These are phyloP conservation scores for Poronia punctata DNA, from an alignment of 495 filamentous ascomycete species.

Conservation along the genomic window DNA sequence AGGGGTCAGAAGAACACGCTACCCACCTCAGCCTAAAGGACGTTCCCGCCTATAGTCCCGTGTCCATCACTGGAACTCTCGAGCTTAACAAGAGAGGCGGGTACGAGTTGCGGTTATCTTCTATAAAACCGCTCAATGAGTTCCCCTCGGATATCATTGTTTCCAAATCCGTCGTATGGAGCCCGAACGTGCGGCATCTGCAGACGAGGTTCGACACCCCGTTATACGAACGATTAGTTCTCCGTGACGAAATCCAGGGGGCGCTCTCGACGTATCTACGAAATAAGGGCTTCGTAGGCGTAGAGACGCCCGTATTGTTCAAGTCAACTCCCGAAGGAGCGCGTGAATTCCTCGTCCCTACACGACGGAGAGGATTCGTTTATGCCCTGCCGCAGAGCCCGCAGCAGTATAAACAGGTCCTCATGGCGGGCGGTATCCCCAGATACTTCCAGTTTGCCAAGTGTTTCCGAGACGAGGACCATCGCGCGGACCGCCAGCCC, in stretches of 20 bases:
- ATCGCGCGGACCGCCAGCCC: slow-evolving; percentile 87
- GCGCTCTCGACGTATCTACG: slow-evolving; percentile 48
- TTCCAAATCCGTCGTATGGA: slow-evolving; percentile 61
- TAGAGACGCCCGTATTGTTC: slow-evolving; percentile 92
- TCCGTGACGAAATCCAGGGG: slow-evolving; percentile 47
- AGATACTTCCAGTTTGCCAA: slow-evolving; percentile 88
- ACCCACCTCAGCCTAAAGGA: slow-evolving; percentile 24
- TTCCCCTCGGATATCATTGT: slow-evolving; percentile 73
- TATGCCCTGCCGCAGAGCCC: slow-evolving; percentile 95
- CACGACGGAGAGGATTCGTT: slow-evolving; percentile 59
- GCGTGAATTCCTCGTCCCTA: slow-evolving; percentile 91
- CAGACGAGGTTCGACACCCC: slow-evolving; percentile 67
- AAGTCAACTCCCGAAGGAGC: slow-evolving; percentile 97
- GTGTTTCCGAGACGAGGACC: slow-evolving; percentile 94
- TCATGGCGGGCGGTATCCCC: slow-evolving; percentile 82
- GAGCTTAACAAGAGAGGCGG: not conserved
- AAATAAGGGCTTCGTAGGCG: slow-evolving; percentile 56
- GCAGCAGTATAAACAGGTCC: slow-evolving; percentile 97
- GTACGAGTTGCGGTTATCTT: slow-evolving; percentile 37
- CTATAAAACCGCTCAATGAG: slow-evolving; percentile 61
- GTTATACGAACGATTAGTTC: slow-evolving; percentile 55
- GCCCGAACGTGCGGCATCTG: slow-evolving; percentile 69
- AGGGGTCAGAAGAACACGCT: slow-evolving; percentile 13
- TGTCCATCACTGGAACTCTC: slow-evolving; percentile 30
- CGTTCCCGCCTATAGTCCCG: slow-evolving; percentile 32